phyloP scores from a whole-genome alignment of 1,284 basidiomycete species.

The Cryptococcus sp. region DNA sequence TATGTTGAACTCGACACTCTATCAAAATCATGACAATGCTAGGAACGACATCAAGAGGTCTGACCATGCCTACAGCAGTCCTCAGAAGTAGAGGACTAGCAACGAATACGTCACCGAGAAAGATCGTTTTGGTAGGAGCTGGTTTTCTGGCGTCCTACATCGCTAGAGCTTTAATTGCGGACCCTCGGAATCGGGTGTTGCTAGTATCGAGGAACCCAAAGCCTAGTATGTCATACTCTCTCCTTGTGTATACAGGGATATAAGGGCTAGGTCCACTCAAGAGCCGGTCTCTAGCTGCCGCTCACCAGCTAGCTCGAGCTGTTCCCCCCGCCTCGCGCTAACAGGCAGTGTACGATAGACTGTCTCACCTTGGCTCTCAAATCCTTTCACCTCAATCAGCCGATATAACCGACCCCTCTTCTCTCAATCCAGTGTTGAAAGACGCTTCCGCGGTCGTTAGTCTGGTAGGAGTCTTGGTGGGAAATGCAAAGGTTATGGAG shows the following conservation, averaged over 20 bases:
- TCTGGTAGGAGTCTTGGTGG: constrained; percentile 61
- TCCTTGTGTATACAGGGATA: not conserved
- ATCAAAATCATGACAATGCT: no score
- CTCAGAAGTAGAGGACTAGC: no score
- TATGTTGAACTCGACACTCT: no score
- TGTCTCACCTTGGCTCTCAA: constrained; percentile 34
- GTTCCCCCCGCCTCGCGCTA: not conserved
- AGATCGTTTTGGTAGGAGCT: constrained; percentile 61
- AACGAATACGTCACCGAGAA: constrained; percentile 27
- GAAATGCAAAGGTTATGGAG: constrained; percentile 56
- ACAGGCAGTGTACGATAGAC: constrained; percentile 24
- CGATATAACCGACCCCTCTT: constrained; percentile 55
- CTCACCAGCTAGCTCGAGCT: not conserved
- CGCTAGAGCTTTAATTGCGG: constrained; percentile 50
- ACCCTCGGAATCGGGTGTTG: constrained; percentile 50
- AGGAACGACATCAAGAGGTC: no score
- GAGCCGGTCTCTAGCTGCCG: no score
- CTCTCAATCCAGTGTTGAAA: constrained; percentile 53
- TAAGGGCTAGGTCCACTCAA: not conserved
- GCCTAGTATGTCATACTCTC: constrained; percentile 32
- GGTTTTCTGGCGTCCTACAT: constrained; percentile 63
- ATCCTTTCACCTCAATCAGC: constrained; percentile 52
- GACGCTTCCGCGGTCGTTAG: constrained; percentile 59
- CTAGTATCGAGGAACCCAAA: constrained; percentile 57
- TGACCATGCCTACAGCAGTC: no score